A percentile compares a stretch with the other conserved stretches of the same genome.
phyloP scores from a whole-genome alignment of 164 flowering plant species.

The Paratinospora sagittata region DNA sequence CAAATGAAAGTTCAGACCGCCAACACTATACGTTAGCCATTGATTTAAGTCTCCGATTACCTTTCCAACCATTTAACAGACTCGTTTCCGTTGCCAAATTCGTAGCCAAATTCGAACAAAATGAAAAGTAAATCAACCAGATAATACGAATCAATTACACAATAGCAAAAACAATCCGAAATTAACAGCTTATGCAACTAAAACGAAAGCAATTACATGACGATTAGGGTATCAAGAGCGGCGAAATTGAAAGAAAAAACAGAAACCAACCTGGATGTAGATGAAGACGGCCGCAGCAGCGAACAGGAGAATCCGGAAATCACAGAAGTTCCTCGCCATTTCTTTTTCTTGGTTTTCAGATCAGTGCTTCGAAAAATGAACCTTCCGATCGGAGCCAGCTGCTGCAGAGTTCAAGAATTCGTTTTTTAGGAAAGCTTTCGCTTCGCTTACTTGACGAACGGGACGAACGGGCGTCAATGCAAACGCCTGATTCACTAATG shows the following conservation, averaged over 20 bases:
- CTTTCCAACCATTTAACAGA: not conserved
- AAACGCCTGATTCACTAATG: not conserved
- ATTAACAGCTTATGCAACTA: not conserved
- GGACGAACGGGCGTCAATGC: not conserved
- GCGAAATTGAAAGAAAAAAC: not conserved
- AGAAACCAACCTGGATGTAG: conserved; percentile 62
- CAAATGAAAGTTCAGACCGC: not conserved
- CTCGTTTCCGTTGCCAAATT: too few relatives aligned
- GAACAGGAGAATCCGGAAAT: conserved; percentile 61
- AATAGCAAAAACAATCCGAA: not conserved
- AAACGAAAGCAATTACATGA: not conserved
- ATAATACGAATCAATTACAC: not conserved
- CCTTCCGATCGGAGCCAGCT: not conserved
- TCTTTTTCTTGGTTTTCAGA: not conserved
- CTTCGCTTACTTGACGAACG: not conserved
- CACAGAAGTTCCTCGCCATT: conserved; percentile 52
- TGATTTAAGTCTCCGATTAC: not conserved
- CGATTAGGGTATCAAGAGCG: conserved; percentile 1
- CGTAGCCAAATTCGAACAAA: too few relatives aligned
- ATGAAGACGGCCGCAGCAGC: conserved; percentile 66
- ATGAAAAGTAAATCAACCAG: too few relatives aligned
- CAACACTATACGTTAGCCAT: not conserved
- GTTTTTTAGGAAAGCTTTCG: not conserved
- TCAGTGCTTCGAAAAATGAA: not conserved
- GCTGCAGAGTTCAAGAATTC: not conserved